Base-by-base conservation (phyloP, 2,329 filamentous ascomycete species). In the Colletotrichum cordylinicola region DNA sequence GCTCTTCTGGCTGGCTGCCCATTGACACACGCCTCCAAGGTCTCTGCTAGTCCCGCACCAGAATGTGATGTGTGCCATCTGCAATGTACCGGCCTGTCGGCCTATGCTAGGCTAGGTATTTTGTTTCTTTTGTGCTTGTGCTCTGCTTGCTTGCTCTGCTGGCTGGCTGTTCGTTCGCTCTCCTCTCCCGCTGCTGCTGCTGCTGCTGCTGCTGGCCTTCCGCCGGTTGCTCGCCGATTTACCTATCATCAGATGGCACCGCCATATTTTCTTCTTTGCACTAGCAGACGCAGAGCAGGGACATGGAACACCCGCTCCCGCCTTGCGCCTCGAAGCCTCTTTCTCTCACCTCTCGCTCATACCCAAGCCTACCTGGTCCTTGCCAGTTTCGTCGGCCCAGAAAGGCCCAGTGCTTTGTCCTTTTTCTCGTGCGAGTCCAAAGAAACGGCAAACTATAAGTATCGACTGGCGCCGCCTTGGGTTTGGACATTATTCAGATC, bases 201-300 rank as follows among this genome's bases (percentile, higher is more conserved):
- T 27, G 24, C 24, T 24, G 24, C 66, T 75, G 73, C 43, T 65
- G 73, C 18, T 72, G 73, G 69, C 70, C 73, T 75, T 68, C 73
- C 70, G 73, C 62, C 73, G 62, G 64, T 75, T 73, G 64, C 64
- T 75, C 69, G 62, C 73, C 73, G 70, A 68, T 52, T 43, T 43
- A 56, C 29, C 29, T 43, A 72, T 73, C 68, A 75, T 73, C 73
- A 75, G 70, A 75, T 75, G 73, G 64, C 73, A 75, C 69, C 31
- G 73, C 70, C 43, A 68, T 75, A 56, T 48, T 75, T 75, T 75
- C 73, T 75, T 75, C 70, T 75, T 64, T 75, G 69, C 72, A 75
- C 72, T 67, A 72, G 69, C 56, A 73, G 61, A 43, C 69, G 55
- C 29, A 68, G 70, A 67, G 62, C 73, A 73, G 73, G 70, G 73